Conservation (phyloP, 495 filamentous ascomycete genomes). For the Penicillium nucicola region DNA sequence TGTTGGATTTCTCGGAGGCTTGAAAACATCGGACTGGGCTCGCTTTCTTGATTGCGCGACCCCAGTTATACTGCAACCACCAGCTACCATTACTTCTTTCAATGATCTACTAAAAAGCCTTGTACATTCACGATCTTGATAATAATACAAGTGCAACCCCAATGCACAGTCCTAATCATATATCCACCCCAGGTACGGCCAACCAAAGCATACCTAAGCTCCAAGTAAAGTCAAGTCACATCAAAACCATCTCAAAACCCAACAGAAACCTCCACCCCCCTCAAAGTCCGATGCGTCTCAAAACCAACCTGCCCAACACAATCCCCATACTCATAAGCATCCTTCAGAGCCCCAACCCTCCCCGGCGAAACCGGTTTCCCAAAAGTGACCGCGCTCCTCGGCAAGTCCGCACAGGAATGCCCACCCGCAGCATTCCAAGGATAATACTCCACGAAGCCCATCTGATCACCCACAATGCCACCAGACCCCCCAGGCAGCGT, state of each 20-base stretch:
- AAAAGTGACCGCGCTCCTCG: slow-evolving; percentile 19
- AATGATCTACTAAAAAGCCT: too few species aligned
- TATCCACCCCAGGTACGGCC: too few species aligned
- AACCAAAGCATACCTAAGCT: too few species aligned
- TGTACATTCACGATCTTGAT: too few species aligned
- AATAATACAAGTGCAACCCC: too few species aligned
- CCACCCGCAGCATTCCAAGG: slow-evolving; percentile 13
- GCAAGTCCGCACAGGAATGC: slow-evolving; percentile 19
- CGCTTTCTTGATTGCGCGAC: too few species aligned
- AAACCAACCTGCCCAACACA: slow-evolving; percentile 25
- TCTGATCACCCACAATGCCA: slow-evolving; percentile 16
- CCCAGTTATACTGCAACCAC: too few species aligned
- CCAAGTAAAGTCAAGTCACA: too few species aligned
- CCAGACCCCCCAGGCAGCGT: slow-evolving; percentile 16
- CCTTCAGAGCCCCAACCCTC: slow-evolving; percentile 1
- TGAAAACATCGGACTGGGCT: too few species aligned
- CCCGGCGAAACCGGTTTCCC: slow-evolving; percentile 14
- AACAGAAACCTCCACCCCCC: slow-evolving; percentile 15
- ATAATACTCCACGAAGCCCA: slow-evolving; percentile 31
- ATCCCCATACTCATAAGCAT: slow-evolving; percentile 31
- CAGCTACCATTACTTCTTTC: too few species aligned
- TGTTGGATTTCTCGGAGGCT: too few species aligned
- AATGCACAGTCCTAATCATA: too few species aligned
- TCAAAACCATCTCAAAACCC: slow-evolving; percentile 13
- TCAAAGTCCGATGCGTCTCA: slow-evolving; percentile 3